Conservation (phyloP, 1,284 basidiomycete species). For the Fomitiporia mediterranea region DNA sequence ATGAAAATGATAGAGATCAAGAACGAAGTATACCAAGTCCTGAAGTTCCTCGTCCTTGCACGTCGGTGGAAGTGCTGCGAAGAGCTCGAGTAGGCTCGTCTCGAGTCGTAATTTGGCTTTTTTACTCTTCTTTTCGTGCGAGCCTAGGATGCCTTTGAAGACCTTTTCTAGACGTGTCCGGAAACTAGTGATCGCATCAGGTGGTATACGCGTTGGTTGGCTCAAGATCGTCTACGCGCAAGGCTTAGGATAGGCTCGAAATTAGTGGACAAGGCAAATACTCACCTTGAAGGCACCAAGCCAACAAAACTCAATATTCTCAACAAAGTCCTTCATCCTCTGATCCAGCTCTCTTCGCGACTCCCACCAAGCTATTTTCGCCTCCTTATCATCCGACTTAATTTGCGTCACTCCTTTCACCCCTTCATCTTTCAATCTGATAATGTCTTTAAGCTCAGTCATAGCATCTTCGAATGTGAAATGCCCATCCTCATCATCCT, state of each 20-base stretch:
- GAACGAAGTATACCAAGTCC: constrained; percentile 89
- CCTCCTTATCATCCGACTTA: constrained; percentile 58
- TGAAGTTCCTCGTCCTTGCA: constrained; percentile 93
- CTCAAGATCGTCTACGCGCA: constrained; percentile 64
- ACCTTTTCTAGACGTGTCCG: constrained; percentile 66
- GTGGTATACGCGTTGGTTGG: constrained; percentile 42
- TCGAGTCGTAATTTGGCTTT: constrained; percentile 54
- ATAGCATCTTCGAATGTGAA: constrained; percentile 76
- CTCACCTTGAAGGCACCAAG: constrained; percentile 93
- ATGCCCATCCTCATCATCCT: constrained; percentile 70
- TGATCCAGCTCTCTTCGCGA: constrained; percentile 72
- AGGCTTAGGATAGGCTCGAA: constrained; percentile 4
- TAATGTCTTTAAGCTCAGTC: constrained; percentile 73
- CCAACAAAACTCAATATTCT: constrained; percentile 93
- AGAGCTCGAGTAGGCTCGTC: constrained; percentile 77
- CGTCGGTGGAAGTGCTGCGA: constrained; percentile 76
- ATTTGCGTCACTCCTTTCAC: constrained; percentile 74
- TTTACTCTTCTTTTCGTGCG: constrained; percentile 53
- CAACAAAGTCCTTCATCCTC: constrained; percentile 71
- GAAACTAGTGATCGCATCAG: constrained; percentile 50
- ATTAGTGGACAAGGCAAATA: constrained; percentile 8
- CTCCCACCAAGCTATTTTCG: constrained; percentile 81
- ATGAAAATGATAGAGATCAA: constrained; percentile 92
- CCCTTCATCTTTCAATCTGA: constrained; percentile 71
- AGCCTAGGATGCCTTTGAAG: constrained; percentile 60